phyloP scores from a whole-genome alignment of 352 stramenopile genomes.

The Phytophthora parvispora region DNA sequence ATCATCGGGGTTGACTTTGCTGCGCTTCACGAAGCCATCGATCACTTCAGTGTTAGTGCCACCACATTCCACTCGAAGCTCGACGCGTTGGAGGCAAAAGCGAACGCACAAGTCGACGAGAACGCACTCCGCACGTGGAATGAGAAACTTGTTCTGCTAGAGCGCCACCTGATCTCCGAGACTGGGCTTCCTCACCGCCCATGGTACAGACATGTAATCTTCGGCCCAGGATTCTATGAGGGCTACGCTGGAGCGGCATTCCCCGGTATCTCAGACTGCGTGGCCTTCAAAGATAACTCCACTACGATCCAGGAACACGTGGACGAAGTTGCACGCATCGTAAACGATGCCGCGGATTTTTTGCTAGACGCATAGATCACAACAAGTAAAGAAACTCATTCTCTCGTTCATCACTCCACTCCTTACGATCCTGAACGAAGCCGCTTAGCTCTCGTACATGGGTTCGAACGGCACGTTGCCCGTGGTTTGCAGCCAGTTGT shows the following conservation, averaged over 20 bases:
- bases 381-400: background rate
- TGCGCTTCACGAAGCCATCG: slow-evolving; percentile 41
- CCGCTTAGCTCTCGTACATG: slow-evolving; percentile 66
- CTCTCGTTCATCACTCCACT: background rate
- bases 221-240: slow-evolving; percentile 34
- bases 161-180: slow-evolving; percentile 25
- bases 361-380: slow-evolving; percentile 11
- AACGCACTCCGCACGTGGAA: slow-evolving; percentile 7
- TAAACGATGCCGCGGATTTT: slow-evolving; percentile 35
- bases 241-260: slow-evolving; percentile 26
- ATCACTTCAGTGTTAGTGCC: slow-evolving; percentile 27
- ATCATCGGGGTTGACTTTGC: slow-evolving; percentile 40
- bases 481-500: slow-evolving; percentile 97
- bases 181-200: slow-evolving; percentile 23
- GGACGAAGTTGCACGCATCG: slow-evolving; percentile 20
- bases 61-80: slow-evolving; percentile 17
- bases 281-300: slow-evolving; percentile 20
- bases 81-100: slow-evolving; percentile 19
- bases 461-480: slow-evolving; percentile 67
- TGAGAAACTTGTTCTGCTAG: slow-evolving; percentile 21
- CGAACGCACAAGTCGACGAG: slow-evolving; percentile 3
- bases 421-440: no score
- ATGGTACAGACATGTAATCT: slow-evolving; percentile 34
- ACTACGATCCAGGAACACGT: slow-evolving; percentile 31
- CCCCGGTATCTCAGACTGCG: slow-evolving; percentile 24